Percentiles rank a stretch among this genome's conserved stretches.
phyloP scores from a whole-genome alignment of 164 flowering plant genomes.

The Sedum album region DNA sequence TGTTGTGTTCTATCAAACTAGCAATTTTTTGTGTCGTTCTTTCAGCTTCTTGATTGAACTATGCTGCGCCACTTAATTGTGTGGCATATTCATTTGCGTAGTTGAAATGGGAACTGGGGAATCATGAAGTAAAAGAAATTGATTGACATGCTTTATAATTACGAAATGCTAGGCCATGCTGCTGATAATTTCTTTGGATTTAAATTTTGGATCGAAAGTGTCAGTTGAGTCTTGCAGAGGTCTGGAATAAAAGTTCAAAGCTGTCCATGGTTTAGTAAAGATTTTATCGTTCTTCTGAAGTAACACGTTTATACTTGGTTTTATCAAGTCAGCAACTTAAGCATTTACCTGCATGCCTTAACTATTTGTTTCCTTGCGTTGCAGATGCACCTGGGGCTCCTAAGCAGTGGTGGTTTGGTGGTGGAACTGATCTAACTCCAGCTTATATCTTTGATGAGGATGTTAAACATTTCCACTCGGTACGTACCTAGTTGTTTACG shows the following conservation, averaged over 20 bases:
- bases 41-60: not conserved
- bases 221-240: not conserved
- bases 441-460: constrained; percentile 92
- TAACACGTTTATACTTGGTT: not conserved
- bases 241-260: not conserved
- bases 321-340: not conserved
- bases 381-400: constrained; percentile 97
- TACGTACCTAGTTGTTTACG: constrained; percentile 15
- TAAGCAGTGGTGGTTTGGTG: constrained; percentile 99
- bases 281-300: not conserved
- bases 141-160: not conserved
- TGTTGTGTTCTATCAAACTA: not conserved
- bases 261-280: not conserved
- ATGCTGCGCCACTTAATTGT: not conserved
- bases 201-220: not conserved
- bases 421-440: constrained; percentile 97
- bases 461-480: constrained; percentile 91
- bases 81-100: not conserved
- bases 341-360: not conserved
- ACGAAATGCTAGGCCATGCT: not conserved
- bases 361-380: constrained; percentile 5
- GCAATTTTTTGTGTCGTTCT: too few relatives aligned
- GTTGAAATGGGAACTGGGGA: not conserved
- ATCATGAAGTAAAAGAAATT: not conserved
- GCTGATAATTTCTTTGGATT: not conserved